A percentile compares a stretch with the other conserved stretches of the same genome.
phyloP scores from a whole-genome alignment of 345 rosid genomes.

The Citrus glauca region DNA sequence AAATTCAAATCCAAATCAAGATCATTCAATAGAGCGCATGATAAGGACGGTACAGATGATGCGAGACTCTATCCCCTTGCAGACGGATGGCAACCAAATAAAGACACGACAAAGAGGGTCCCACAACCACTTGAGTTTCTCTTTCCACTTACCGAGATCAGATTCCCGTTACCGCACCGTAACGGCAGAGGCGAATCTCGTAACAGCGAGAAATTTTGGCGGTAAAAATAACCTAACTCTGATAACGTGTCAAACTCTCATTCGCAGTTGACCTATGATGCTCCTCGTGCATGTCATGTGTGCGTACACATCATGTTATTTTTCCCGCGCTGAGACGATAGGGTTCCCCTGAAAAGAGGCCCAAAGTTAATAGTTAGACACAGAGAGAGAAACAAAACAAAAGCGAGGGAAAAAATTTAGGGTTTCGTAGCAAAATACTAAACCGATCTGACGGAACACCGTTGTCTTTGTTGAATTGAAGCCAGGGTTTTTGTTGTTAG shows the following conservation, averaged over 20 bases:
- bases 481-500: neutral
- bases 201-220: constrained; percentile 38
- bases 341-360: constrained; percentile 15
- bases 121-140: neutral
- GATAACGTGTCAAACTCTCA: constrained; percentile 18
- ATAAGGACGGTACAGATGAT: neutral
- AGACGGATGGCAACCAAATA: neutral
- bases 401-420: constrained; percentile 14
- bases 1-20: too few relatives aligned
- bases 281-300: neutral
- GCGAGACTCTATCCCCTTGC: neutral
- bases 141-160: neutral
- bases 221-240: constrained; percentile 20
- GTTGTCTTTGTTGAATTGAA: neutral
- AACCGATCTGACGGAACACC: neutral
- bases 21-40: neutral
- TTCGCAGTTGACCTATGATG: constrained; percentile 4
- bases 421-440: neutral
- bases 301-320: constrained; percentile 4
- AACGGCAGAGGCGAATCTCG: constrained; percentile 21
- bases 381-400: constrained; percentile 10
- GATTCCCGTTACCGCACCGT: constrained; percentile 20
- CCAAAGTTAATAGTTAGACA: constrained; percentile 11
- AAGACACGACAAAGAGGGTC: neutral
- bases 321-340: constrained; percentile 48